A percentile compares a stretch with the other conserved stretches of the same genome.
These are phyloP conservation scores for Acanthamoeba castellanii DNA, from an alignment of 208 protist genomes.

Conservation along the genomic window DNA sequence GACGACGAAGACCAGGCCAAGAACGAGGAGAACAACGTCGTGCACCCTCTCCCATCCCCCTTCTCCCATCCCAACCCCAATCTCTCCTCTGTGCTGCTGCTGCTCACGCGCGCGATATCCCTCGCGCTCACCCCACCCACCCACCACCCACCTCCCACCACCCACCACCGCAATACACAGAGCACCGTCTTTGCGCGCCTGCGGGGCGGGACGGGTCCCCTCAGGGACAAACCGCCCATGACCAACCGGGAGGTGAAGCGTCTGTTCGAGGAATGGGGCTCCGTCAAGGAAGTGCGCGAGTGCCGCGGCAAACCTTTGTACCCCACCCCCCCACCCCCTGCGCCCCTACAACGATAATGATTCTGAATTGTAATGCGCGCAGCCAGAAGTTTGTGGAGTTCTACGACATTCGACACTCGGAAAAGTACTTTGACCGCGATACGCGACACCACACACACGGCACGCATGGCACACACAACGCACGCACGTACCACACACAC, in stretches of 20 bases:
- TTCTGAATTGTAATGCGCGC: too few relatives aligned
- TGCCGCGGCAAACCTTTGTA: conserved; percentile 16
- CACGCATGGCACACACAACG: too few relatives aligned
- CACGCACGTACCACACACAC: too few relatives aligned
- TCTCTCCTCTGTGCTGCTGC: too few relatives aligned
- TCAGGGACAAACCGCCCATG: conserved; percentile 1
- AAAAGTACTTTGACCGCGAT: background rate
- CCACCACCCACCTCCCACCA: too few relatives aligned
- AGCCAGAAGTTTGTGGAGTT: conserved; percentile 53
- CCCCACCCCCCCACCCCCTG: background rate
- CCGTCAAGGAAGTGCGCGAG: conserved; percentile 21
- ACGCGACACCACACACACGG: too few relatives aligned
- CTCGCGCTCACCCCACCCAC: too few relatives aligned
- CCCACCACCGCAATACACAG: too few relatives aligned
- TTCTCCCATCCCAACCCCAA: background rate
- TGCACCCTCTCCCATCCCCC: background rate
- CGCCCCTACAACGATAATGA: too few relatives aligned
- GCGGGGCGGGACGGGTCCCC: background rate
- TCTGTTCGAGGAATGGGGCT: conserved; percentile 34
- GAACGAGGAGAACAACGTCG: conserved; percentile 10
- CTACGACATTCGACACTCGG: background rate
- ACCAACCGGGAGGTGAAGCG: background rate
- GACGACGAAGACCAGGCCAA: background rate
- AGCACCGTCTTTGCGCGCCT: conserved; percentile 4
- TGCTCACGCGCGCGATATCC: too few relatives aligned